A percentile compares a stretch with the other conserved stretches of the same genome.
phyloP scores from a whole-genome alignment of 805 yeast species.

The Jamesozyma hellenica region DNA sequence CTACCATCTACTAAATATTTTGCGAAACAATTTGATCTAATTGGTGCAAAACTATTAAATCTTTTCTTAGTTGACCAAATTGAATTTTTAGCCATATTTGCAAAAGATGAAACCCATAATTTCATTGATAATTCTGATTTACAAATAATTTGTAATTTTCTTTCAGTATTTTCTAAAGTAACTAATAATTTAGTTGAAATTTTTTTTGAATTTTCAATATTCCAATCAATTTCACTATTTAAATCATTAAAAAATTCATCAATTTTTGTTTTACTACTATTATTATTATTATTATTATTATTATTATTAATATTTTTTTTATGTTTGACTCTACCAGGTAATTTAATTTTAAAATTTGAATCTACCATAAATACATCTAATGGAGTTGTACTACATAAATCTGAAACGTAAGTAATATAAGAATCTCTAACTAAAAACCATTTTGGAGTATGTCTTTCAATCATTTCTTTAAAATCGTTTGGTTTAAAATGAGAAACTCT shows the following conservation, averaged over 20 bases:
- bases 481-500: slow-evolving; percentile 80
- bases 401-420: slow-evolving; percentile 76
- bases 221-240: slow-evolving; percentile 11
- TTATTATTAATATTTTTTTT: slow-evolving; percentile 17
- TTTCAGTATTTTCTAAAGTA: slow-evolving; percentile 61
- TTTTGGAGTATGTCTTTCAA: slow-evolving; percentile 78
- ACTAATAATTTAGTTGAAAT: slow-evolving; percentile 47
- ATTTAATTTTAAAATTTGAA: slow-evolving; percentile 48
- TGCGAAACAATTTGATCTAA: slow-evolving; percentile 73
- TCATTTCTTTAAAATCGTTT: slow-evolving; percentile 75
- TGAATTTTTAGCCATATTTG: slow-evolving; percentile 54
- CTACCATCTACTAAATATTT: slow-evolving; percentile 97
- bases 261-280: neutral
- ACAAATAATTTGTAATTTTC: slow-evolving; percentile 65
- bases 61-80: slow-evolving; percentile 68
- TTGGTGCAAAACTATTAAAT: slow-evolving; percentile 88
- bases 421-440: slow-evolving; percentile 87
- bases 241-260: slow-evolving; percentile 5
- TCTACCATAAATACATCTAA: slow-evolving; percentile 90
- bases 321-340: slow-evolving; percentile 30
- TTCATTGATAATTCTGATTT: slow-evolving; percentile 53
- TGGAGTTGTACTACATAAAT: slow-evolving; percentile 77
- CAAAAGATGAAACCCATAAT: slow-evolving; percentile 68
- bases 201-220: slow-evolving; percentile 25
- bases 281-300: slow-evolving; percentile 20